Base-by-base conservation (phyloP, 2,329 filamentous ascomycete species). In the Fusarium globosum region DNA sequence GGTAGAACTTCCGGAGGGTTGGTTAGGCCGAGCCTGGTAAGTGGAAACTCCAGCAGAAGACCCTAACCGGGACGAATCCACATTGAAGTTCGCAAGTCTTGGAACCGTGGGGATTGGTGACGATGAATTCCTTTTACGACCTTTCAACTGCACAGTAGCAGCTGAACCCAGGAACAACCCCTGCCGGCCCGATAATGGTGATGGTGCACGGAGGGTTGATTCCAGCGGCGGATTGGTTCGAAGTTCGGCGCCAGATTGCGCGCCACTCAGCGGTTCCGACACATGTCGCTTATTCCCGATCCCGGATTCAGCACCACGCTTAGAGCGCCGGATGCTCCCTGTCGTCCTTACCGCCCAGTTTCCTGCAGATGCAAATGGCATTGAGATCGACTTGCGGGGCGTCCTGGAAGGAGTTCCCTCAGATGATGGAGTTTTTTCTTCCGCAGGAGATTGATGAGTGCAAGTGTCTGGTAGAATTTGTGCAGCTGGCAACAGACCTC, bases 31-130 rank as follows among this genome's bases (percentile, higher is more conserved):
- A 46, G 77, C 73, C 41, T 81, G 80, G 62, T 81, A 81, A 64
- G 80, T 78, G 28, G 81, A 80, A 63, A 84, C 82, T 67, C 78
- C 80, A 72, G 77, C 74, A 53, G 85, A 83, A 57, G 85, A 83
- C 53, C 84, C 86, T 67, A 87, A 76, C 65, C 85, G 85, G 67
- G 85, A 83, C 52, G 86, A 74, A 74, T 91, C 89, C 57, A 88
- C 80, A 76, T 88, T 87, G 76, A 88, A 88, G 78, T 85, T 88
- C 28, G 88, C 87, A 57, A 88, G 81, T 39, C 86, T 85, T 35
- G 87, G 86, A 33, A 88, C 80, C 45, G 88, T 86, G 57, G 88
- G 88, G 35, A 88, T 79, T 45, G 89, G 89, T n/a, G 89, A 89
- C 14, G 88, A 88, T 11, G 82, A 81, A 74, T 86, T 87, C 65